Percentiles rank a stretch among this genome's conserved stretches.
Conservation (phyloP, 1,284 basidiomycete species). For the Tylopilus sp. region DNA sequence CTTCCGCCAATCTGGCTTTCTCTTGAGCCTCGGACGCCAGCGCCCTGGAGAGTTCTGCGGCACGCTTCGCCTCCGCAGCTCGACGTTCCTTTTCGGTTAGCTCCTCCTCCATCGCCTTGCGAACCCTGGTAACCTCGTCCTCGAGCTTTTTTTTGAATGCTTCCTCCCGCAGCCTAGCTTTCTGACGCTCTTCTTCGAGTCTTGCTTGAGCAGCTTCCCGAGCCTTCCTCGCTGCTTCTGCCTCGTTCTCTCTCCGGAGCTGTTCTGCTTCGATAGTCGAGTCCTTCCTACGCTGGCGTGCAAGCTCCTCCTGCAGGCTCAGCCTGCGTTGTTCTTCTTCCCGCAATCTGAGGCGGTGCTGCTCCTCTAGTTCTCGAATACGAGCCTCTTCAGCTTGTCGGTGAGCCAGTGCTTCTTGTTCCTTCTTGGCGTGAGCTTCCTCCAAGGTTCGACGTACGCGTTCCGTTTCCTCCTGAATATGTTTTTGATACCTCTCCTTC, state of each 20-base stretch:
- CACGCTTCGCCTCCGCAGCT: slow-evolving; percentile 25
- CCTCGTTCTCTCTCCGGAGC: slow-evolving; percentile 20
- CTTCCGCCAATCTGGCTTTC: slow-evolving; percentile 31
- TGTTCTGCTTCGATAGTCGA: slow-evolving; percentile 17
- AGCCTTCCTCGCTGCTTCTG: slow-evolving; percentile 16
- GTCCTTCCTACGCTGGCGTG: slow-evolving; percentile 23
- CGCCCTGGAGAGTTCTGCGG: slow-evolving; percentile 30
- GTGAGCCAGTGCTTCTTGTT: slow-evolving; percentile 18
- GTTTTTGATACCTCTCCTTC: slow-evolving; percentile 28
- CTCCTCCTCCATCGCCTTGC: slow-evolving; percentile 24
- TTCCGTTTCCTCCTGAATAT: slow-evolving; percentile 30
- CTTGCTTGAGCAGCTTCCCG: slow-evolving; percentile 22
- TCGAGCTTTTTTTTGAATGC: slow-evolving; percentile 27
- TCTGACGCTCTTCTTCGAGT: slow-evolving; percentile 31
- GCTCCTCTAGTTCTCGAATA: slow-evolving; percentile 28
- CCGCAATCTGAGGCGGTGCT: slow-evolving; percentile 28
- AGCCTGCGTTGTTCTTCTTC: slow-evolving; percentile 32
- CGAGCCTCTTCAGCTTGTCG: slow-evolving; percentile 29
- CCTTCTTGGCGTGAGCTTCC: slow-evolving; percentile 31
- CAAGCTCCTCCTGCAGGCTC: slow-evolving; percentile 30
- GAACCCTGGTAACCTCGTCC: slow-evolving; percentile 27
- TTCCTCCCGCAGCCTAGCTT: slow-evolving; percentile 27
- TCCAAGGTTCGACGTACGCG: slow-evolving; percentile 29
- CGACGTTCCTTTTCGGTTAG: slow-evolving; percentile 26
- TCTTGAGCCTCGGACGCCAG: slow-evolving; percentile 32